Percentiles rank a stretch among this genome's conserved stretches.
phyloP scores from a whole-genome alignment of 225 moss, liverwort and hornwort genomes.

The Antitrichia curtipendula region DNA sequence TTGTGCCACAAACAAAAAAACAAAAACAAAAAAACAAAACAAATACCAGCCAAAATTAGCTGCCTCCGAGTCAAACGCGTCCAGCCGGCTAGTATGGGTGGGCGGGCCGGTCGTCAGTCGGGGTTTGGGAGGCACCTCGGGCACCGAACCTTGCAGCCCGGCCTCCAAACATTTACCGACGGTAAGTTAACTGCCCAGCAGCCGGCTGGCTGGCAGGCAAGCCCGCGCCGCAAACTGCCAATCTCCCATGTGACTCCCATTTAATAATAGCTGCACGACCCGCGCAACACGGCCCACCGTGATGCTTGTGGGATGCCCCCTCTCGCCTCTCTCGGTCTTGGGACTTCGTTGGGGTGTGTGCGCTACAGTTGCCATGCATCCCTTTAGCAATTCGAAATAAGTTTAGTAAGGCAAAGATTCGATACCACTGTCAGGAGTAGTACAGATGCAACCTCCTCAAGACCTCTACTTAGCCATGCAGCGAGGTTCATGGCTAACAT shows the following conservation, averaged over 20 bases:
- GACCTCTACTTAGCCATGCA: too few relatives aligned
- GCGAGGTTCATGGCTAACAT: not conserved
- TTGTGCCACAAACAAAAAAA: too few relatives aligned
- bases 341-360: not conserved
- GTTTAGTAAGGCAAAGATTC: not conserved
- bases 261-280: not conserved
- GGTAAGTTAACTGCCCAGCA: not conserved
- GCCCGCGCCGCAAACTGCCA: not conserved
- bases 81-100: not conserved
- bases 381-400: not conserved
- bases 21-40: too few relatives aligned
- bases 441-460: not conserved
- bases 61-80: not conserved
- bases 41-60: not conserved
- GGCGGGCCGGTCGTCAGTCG: not conserved
- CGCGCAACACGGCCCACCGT: not conserved
- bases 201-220: not conserved
- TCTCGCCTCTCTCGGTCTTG: not conserved
- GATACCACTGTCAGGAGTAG: too few relatives aligned
- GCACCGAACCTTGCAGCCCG: not conserved
- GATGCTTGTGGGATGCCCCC: not conserved
- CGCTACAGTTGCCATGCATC: not conserved
- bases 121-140: not conserved
- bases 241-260: not conserved
- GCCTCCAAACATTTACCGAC: not conserved